Conservation (phyloP, 805 yeast species). For the Hanseniaspora mollemarum region DNA sequence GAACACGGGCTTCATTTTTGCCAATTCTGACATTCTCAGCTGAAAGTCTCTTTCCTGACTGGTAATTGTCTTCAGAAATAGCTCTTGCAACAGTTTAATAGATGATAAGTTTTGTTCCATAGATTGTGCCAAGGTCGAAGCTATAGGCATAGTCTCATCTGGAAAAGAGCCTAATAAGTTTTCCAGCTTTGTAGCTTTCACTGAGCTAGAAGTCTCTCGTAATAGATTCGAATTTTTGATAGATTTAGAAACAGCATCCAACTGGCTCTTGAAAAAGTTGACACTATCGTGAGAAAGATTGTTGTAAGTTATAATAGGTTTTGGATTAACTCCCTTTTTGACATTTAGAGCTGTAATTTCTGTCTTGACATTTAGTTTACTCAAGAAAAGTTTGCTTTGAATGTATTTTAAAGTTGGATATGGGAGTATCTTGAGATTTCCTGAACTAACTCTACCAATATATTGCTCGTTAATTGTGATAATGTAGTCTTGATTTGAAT, state of each 20-base stretch:
- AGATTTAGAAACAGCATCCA: neutral
- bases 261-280: neutral
- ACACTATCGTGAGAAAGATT: neutral
- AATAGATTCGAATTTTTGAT: neutral
- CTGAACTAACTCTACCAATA: neutral
- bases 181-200: neutral
- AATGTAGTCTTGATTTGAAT: neutral
- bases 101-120: neutral
- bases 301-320: neutral
- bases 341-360: neutral
- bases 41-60: neutral
- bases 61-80: neutral
- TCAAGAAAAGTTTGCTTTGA: neutral
- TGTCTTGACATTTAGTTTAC: neutral
- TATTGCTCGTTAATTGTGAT: neutral
- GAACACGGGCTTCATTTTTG: neutral
- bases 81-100: neutral
- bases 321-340: neutral
- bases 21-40: neutral
- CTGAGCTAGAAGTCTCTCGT: neutral
- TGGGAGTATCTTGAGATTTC: neutral
- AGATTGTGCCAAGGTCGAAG: neutral
- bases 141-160: neutral
- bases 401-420: conserved; percentile 8
- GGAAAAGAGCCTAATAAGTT: neutral